Base-by-base conservation (phyloP, 176 grass and related monocot species). In the Coix lacrymajobi region DNA sequence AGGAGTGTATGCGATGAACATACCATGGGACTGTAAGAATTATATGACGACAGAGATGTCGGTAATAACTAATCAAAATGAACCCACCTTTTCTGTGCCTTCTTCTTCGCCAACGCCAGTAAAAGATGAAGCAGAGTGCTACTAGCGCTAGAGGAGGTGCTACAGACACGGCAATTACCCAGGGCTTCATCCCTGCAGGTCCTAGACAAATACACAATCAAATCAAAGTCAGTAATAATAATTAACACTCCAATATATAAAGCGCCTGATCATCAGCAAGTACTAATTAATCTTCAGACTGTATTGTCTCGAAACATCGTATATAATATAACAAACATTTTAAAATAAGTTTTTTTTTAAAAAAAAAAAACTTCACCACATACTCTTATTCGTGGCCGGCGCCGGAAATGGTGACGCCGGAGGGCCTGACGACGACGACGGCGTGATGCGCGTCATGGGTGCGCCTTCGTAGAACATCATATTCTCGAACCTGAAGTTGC, bases 401-500 rank as follows among this genome's bases (percentile, higher is more conserved):
- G 68, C 2, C 29, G 52, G 80, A 12, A 5, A 5, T 4, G 79
- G 6, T 6, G 66, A 0, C 16, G 36, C 38, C 26, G 51, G 79
- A 20, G 49, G 14, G 6, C 5, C 9, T 4, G 78, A 37, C 1
- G 52, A 56, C 7, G 52, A 57, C 6, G 80, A 7, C 13, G 77
- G 11, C 16, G 1, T 44, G 67, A 73, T 17, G 7, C 12, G 68
- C 26, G 4, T 11, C 80, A 8, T 72, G 51, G 79, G 3, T 1
- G 4, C 0, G 68, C 51, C 67, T 3, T 62, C 12, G 26, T 73
- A 82, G 80, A 82, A 82, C 54, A 15, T 25, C 3, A 11, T 24
- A 0, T 2, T 0, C 80, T 82, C 80, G 52, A 62, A 72, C 52
- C 80, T 82, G 54, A 82, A 4, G 46, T 82, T 82, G 48, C 80